Evolutionary conservation across 768 basidiomycete species (phyloP).

Genomic region (Myochromella boudieri): DNA sequence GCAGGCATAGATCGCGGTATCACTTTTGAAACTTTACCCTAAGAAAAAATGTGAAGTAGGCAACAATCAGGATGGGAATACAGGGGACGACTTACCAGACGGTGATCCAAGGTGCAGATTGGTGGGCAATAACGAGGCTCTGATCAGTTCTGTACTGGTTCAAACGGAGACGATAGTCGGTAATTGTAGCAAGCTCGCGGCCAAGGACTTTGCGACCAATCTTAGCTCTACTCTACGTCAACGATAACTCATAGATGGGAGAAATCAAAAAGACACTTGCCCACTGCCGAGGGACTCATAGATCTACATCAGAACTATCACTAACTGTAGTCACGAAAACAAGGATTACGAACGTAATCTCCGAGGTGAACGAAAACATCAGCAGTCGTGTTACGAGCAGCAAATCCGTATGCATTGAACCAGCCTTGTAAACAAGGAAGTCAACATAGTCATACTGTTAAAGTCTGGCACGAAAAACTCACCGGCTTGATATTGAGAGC

Average conservation of each 20-base stretch:
- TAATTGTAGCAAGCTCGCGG: conserved; percentile 54
- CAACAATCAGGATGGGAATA: background rate
- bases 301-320: conserved; percentile 30
- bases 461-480: too few relatives aligned
- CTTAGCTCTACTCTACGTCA: conserved; percentile 30
- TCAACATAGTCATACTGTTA: too few relatives aligned
- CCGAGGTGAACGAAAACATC: conserved; percentile 60
- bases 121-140: conserved; percentile 46
- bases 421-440: conserved; percentile 45
- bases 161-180: conserved; percentile 52
- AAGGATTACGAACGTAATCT: conserved; percentile 44
- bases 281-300: conserved; percentile 47
- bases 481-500: conserved; percentile 54
- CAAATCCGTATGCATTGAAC: conserved; percentile 63
- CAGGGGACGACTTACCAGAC: conserved; percentile 38
- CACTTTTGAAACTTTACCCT: conserved; percentile 21
- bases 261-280: conserved; percentile 12
- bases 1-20: background rate
- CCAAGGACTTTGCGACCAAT: conserved; percentile 52
- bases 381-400: conserved; percentile 49
- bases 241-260: background rate
- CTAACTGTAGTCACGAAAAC: background rate
- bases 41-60: background rate
- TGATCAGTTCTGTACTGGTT: conserved; percentile 53
- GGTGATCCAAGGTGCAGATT: conserved; percentile 52